These are phyloP conservation scores for Suhomyces faveliae DNA, from an alignment of 805 yeast species.

Conservation along the genomic window DNA sequence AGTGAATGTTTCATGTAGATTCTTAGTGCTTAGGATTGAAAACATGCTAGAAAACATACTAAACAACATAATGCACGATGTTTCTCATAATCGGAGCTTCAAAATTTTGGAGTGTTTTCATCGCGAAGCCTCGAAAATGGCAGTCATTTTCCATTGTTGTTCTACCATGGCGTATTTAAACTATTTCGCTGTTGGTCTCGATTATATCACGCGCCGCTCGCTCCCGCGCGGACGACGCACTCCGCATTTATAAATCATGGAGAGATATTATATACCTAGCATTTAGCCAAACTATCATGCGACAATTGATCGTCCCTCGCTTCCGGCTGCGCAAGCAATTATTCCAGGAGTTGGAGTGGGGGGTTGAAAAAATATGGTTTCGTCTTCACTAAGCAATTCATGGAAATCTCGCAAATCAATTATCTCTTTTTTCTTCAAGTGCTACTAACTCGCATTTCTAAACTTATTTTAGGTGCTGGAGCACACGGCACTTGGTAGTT, in stretches of 20 bases:
- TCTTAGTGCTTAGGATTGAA: neutral
- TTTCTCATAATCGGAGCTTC: too few species aligned
- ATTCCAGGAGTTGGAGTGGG: neutral
- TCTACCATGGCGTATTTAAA: neutral
- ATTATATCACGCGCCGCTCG: neutral
- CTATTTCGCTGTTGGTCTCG: neutral
- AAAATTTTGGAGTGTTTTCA: neutral
- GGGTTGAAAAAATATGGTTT: too few species aligned
- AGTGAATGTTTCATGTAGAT: too few species aligned
- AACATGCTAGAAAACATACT: too few species aligned
- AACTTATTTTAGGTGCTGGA: neutral
- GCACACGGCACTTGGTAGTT: neutral
- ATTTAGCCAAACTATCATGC: too few species aligned
- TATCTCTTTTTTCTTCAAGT: neutral
- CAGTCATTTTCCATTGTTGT: neutral
- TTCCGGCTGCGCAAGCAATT: too few species aligned
- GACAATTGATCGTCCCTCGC: too few species aligned
- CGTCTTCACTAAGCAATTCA: too few species aligned
- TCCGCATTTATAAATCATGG: neutral
- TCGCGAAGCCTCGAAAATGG: neutral
- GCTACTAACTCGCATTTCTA: neutral
- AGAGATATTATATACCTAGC: too few species aligned
- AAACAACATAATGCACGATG: neutral
- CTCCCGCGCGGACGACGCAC: constrained; percentile 1
- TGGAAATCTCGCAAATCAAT: neutral